Evolutionary conservation across 257 asterid genomes (phyloP).

Genomic region (Parsonsia alboflavescens): DNA sequence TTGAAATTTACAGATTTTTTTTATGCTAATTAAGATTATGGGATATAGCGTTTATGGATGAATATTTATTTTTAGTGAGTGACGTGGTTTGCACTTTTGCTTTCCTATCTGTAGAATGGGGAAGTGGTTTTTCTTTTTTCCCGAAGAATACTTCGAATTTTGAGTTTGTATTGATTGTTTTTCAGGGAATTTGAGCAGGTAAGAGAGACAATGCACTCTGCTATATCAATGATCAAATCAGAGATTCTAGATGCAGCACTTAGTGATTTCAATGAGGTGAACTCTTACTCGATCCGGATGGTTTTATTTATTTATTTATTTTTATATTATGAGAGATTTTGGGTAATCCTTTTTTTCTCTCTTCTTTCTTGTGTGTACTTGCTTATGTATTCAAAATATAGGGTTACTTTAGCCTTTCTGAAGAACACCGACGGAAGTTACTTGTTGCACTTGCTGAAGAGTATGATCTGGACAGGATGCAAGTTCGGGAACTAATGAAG

Average conservation of each 20-base stretch:
- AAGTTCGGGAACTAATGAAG: constrained; percentile 76
- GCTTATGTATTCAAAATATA: constrained; percentile 27
- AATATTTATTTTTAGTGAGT: background rate
- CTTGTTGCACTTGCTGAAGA: constrained; percentile 65
- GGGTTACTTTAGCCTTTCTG: constrained; percentile 72
- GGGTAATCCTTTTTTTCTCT: background rate
- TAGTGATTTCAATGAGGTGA: constrained; percentile 72
- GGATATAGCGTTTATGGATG: background rate
- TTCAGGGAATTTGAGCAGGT: constrained; percentile 64
- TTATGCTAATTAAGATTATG: background rate
- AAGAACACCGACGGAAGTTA: constrained; percentile 47
- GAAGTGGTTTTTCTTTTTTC: background rate
- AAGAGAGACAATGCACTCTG: constrained; percentile 61
- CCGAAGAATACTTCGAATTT: constrained; percentile 1
- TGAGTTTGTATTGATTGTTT: constrained; percentile 6
- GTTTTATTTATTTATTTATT: background rate
- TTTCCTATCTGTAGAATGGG: background rate
- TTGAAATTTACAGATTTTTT: background rate
- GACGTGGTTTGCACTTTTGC: background rate
- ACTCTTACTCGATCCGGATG: background rate
- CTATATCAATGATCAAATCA: constrained; percentile 65
- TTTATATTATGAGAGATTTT: background rate
- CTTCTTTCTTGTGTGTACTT: background rate
- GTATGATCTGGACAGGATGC: constrained; percentile 73
- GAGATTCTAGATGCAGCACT: constrained; percentile 77